Evolutionary conservation across 108 stramenopile genomes (phyloP).

Genomic region (Pseudonitzschia pungens): DNA sequence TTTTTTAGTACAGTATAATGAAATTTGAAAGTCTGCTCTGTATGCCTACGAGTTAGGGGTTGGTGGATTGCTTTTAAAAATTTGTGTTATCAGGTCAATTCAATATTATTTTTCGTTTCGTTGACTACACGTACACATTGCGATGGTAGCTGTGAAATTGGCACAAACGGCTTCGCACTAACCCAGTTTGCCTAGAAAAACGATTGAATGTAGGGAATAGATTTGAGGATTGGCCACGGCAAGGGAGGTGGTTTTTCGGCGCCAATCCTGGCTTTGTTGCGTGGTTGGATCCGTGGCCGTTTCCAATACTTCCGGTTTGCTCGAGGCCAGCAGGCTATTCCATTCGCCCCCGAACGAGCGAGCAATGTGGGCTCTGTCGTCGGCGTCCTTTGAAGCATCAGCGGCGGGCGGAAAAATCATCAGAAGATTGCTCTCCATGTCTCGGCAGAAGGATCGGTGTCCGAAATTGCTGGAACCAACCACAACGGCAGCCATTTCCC

Average conservation of each 20-base stretch:
- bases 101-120: too few relatives aligned
- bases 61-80: too few relatives aligned
- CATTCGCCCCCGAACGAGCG: constrained; percentile 18
- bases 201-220: constrained; percentile 31
- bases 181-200: constrained; percentile 23
- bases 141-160: not conserved
- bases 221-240: constrained; percentile 21
- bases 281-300: not conserved
- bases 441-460: constrained; percentile 58
- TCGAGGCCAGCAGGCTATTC: constrained; percentile 19
- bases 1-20: too few relatives aligned
- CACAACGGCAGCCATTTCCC: constrained; percentile 50
- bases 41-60: too few relatives aligned
- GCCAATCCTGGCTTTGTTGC: constrained; percentile 9
- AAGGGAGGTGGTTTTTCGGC: constrained; percentile 22
- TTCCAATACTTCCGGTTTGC: not conserved
- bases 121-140: too few relatives aligned
- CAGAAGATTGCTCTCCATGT: constrained; percentile 81
- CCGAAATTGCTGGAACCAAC: constrained; percentile 85
- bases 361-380: not conserved
- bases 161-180: not conserved
- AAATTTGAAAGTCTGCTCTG: too few relatives aligned
- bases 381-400: not conserved
- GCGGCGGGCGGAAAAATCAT: constrained; percentile 51
- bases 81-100: too few relatives aligned